A percentile compares a stretch with the other conserved stretches of the same genome.
These are phyloP conservation scores for Monotropa hypopitys DNA, from an alignment of 179 eudicot genomes.

Conservation along the genomic window DNA sequence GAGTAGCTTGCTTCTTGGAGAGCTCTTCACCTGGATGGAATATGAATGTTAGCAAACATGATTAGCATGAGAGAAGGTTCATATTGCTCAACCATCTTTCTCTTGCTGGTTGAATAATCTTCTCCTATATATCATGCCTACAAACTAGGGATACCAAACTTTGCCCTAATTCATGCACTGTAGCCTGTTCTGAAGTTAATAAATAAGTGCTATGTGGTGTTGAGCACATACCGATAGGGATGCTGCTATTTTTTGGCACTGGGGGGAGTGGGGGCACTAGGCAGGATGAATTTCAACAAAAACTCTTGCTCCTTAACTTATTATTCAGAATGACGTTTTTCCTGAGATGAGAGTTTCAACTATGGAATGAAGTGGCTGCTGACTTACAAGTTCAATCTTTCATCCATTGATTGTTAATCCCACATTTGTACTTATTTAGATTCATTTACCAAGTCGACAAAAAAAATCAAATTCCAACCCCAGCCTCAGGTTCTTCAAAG, in stretches of 20 bases:
- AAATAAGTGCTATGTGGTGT: neutral
- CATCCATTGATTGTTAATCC: neutral
- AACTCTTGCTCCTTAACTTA: neutral
- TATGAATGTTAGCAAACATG: slow-evolving; percentile 4
- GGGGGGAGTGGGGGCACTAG: too few relatives aligned
- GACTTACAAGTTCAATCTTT: neutral
- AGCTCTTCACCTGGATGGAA: slow-evolving; percentile 74
- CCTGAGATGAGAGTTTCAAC: neutral
- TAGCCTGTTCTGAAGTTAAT: neutral
- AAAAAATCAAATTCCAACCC: neutral
- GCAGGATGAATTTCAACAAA: too few relatives aligned
- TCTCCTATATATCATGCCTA: neutral
- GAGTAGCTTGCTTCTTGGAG: slow-evolving; percentile 98
- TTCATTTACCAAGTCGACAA: too few relatives aligned
- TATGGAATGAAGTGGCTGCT: neutral
- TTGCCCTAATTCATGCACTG: neutral
- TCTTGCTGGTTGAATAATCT: neutral
- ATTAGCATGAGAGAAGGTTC: slow-evolving; percentile 5
- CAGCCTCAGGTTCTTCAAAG: neutral
- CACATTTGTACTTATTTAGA: neutral
- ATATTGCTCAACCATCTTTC: neutral
- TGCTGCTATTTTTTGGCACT: neutral
- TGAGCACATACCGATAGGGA: neutral
- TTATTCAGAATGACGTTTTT: neutral
- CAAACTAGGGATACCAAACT: neutral